Conservation (phyloP, 306 rosid species). For the Pyrus betulifolia region DNA sequence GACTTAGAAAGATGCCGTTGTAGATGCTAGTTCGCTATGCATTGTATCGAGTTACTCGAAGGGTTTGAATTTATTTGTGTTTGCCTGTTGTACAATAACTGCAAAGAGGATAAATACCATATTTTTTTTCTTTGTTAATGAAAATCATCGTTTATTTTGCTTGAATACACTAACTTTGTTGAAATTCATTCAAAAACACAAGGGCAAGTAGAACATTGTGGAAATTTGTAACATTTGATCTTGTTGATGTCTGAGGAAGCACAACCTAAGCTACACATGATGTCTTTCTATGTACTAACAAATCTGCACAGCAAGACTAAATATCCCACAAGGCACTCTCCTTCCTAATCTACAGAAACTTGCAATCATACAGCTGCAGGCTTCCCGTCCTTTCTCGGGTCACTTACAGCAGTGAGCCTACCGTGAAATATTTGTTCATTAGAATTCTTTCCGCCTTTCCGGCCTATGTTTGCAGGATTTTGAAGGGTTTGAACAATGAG, state of each 20-base stretch:
- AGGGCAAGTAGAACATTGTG: background rate
- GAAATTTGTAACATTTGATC: background rate
- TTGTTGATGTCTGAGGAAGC: background rate
- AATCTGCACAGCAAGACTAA: background rate
- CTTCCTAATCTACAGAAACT: background rate
- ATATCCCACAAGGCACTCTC: background rate
- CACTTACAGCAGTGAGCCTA: constrained; percentile 70
- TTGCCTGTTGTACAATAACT: background rate
- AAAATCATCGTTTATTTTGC: background rate
- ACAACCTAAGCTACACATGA: background rate
- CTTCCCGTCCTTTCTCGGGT: constrained; percentile 74
- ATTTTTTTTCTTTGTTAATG: background rate
- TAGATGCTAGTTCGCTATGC: background rate
- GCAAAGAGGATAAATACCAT: background rate
- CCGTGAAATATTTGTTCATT: constrained; percentile 31
- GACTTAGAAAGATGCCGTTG: constrained; percentile 23
- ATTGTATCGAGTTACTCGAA: background rate
- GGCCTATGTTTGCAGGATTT: constrained; percentile 20
- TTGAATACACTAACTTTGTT: background rate
- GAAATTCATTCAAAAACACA: background rate
- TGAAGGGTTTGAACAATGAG: constrained; percentile 49
- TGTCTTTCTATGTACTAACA: background rate
- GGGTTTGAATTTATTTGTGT: background rate
- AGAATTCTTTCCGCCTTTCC: constrained; percentile 23
- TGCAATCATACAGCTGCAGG: constrained; percentile 57